These are phyloP conservation scores for Albatrellus ellisii DNA, from an alignment of 768 basidiomycete species.

Conservation along the genomic window DNA sequence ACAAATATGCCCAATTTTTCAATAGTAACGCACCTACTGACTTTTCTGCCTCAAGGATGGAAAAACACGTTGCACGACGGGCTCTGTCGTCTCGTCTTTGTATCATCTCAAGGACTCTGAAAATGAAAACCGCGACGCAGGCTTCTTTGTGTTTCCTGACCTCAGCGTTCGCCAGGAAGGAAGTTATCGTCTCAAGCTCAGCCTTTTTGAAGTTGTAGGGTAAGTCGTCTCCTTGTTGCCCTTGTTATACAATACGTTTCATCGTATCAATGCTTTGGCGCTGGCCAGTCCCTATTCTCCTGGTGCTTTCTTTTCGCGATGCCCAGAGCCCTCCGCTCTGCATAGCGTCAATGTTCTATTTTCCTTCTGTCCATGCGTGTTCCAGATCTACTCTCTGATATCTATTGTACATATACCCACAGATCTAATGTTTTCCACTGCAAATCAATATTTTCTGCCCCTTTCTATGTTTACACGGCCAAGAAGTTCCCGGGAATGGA, in stretches of 20 bases:
- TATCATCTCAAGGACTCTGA: constrained; percentile 75
- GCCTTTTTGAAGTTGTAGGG: constrained; percentile 87
- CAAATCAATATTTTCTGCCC: constrained; percentile 76
- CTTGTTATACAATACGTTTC: constrained; percentile 3
- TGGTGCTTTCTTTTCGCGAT: no score
- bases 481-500: constrained; percentile 98
- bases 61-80: constrained; percentile 83
- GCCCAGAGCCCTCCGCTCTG: not conserved
- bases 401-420: no score
- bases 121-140: constrained; percentile 54
- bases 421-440: constrained; percentile 84
- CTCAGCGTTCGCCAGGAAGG: constrained; percentile 88
- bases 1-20: no score
- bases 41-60: constrained; percentile 52
- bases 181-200: constrained; percentile 63
- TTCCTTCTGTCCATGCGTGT: not conserved
- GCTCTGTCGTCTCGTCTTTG: constrained; percentile 78
- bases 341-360: not conserved
- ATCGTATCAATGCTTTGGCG: not conserved
- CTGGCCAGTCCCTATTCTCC: constrained; percentile 3
- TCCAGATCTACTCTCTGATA: no score
- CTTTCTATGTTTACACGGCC: constrained; percentile 91
- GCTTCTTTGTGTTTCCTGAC: constrained; percentile 96
- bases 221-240: constrained; percentile 27
- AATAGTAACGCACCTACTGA: no score